Evolutionary conservation across 176 grass and related monocot genomes (phyloP).

Genomic region (Ampelocalamus luodianensis): DNA sequence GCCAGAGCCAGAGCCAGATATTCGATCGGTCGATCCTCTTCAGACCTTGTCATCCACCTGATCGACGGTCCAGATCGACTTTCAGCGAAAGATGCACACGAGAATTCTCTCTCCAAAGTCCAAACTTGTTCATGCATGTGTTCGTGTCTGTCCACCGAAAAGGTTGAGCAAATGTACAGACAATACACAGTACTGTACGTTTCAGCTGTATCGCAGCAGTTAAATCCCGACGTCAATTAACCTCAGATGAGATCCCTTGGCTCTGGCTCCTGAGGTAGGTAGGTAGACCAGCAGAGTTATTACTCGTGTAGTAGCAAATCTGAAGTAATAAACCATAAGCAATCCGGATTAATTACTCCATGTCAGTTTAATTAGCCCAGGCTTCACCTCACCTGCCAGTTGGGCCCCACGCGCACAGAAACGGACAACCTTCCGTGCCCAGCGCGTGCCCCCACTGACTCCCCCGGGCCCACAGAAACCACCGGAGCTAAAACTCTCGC

Average conservation of each 20-base stretch:
- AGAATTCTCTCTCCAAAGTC: background rate
- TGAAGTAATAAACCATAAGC: background rate
- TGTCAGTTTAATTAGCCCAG: constrained; percentile 42
- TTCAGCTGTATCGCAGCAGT: background rate
- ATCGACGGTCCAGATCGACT: background rate
- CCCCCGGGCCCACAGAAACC: constrained; percentile 36
- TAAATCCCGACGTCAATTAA: constrained; percentile 18
- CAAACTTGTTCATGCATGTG: background rate
- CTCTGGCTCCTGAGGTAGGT: background rate
- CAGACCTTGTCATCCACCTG: background rate
- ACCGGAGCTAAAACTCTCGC: background rate
- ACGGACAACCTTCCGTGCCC: constrained; percentile 53
- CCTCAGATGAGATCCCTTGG: background rate
- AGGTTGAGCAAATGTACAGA: background rate
- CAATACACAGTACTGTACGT: background rate
- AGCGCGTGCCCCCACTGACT: constrained; percentile 5
- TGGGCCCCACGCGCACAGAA: constrained; percentile 30
- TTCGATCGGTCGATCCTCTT: no score
- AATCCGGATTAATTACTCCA: constrained; percentile 10
- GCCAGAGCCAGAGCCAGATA: no score
- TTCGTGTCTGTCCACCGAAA: background rate
- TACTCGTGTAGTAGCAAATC: background rate
- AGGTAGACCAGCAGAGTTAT: background rate
- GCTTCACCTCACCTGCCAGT: background rate
- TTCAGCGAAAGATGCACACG: background rate